Conservation (phyloP, 257 asterid genomes). For the Pogostemon cablin region DNA sequence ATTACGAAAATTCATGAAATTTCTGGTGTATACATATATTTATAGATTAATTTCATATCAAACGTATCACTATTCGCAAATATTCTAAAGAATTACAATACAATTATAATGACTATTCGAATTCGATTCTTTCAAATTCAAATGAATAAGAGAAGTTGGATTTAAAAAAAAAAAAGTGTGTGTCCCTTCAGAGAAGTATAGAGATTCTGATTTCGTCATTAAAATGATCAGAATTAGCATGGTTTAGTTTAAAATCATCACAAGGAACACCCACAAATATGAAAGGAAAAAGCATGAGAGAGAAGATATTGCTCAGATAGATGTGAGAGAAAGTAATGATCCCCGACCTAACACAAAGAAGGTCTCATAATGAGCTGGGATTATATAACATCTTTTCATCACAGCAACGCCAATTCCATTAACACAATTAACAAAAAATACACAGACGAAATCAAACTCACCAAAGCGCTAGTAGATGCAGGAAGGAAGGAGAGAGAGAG, state of each 20-base stretch:
- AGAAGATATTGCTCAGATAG: conserved; percentile 31
- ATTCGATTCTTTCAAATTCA: too few species aligned
- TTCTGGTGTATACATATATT: too few species aligned
- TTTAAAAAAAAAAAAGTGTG: background rate
- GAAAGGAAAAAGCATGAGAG: background rate
- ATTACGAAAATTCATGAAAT: too few species aligned
- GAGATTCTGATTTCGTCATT: conserved; percentile 24
- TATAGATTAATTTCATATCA: too few species aligned
- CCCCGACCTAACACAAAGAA: conserved; percentile 48
- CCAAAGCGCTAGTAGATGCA: background rate
- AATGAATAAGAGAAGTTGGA: background rate
- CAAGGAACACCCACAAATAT: conserved; percentile 11
- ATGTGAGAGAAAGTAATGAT: conserved; percentile 21
- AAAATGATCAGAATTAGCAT: conserved; percentile 37
- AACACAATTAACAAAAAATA: background rate
- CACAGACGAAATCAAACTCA: background rate
- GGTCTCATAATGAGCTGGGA: conserved; percentile 50
- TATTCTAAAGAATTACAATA: too few species aligned
- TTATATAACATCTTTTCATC: conserved; percentile 35
- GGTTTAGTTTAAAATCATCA: conserved; percentile 32
- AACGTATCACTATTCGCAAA: too few species aligned
- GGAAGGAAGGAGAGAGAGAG: background rate
- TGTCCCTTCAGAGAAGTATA: conserved; percentile 29
- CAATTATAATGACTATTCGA: too few species aligned
- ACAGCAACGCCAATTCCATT: conserved; percentile 9